Evolutionary conservation across 768 basidiomycete species (phyloP).

Genomic region (Mycena indigotica): DNA sequence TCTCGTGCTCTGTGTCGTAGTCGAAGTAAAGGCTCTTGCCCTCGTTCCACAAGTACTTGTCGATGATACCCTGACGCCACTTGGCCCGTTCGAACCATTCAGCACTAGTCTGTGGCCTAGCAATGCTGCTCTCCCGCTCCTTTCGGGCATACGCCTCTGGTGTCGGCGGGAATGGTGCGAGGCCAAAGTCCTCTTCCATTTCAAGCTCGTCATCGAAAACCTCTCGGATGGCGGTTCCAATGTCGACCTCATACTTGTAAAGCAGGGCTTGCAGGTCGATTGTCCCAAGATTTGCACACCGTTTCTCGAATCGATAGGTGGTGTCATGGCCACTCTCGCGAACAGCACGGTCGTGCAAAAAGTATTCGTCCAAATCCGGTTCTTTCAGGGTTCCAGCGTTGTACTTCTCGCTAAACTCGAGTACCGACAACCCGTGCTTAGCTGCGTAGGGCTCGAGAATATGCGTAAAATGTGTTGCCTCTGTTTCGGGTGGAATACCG

Average conservation of each 20-base stretch:
- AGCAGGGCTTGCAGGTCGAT: slow-evolving; percentile 94
- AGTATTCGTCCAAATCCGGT: slow-evolving; percentile 93
- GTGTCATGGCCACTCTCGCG: slow-evolving; percentile 97
- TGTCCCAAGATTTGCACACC: slow-evolving; percentile 94
- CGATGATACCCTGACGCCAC: slow-evolving; percentile 80
- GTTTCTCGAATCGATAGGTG: slow-evolving; percentile 96
- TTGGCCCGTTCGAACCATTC: slow-evolving; percentile 95
- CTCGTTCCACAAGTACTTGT: slow-evolving; percentile 97
- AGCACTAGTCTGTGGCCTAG: slow-evolving; percentile 62
- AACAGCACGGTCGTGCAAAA: slow-evolving; percentile 94
- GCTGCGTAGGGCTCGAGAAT: slow-evolving; percentile 93
- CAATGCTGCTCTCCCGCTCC: slow-evolving; percentile 55
- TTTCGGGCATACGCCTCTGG: slow-evolving; percentile 68
- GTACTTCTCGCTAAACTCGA: slow-evolving; percentile 97
- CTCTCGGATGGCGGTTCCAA: slow-evolving; percentile 95
- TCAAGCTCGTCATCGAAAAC: slow-evolving; percentile 93
- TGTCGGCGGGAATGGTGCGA: slow-evolving; percentile 90
- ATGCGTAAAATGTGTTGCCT: slow-evolving; percentile 97
- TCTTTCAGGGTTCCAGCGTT: slow-evolving; percentile 82
- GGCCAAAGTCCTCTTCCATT: slow-evolving; percentile 87
- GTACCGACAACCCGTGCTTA: slow-evolving; percentile 89
- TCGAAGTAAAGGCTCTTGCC: slow-evolving; percentile 93
- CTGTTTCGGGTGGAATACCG: slow-evolving; percentile 98
- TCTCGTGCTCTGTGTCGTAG: slow-evolving; percentile 89
- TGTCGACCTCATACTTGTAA: slow-evolving; percentile 99